Percentiles rank a stretch among this genome's conserved stretches.
phyloP scores from a whole-genome alignment of 2,329 filamentous ascomycete species.

The Neofusicoccum kwambonambiense region DNA sequence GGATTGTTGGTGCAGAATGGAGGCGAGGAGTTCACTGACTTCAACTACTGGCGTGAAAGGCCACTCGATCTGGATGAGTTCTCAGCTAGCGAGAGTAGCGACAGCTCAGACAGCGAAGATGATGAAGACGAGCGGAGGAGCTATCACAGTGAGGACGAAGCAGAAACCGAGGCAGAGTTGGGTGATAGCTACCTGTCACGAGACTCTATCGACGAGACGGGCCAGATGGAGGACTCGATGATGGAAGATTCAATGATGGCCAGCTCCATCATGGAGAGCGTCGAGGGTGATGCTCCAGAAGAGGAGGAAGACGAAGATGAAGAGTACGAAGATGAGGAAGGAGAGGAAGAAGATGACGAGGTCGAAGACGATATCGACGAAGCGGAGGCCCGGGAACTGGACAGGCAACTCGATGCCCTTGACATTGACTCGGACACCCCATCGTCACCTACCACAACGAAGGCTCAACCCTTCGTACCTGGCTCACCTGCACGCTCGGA shows the following conservation, averaged over 20 bases:
- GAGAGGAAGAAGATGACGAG: slow-evolving; percentile 20
- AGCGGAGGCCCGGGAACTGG: slow-evolving; percentile 13
- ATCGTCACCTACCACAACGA: not conserved
- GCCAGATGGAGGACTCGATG: slow-evolving; percentile 46
- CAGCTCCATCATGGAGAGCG: slow-evolving; percentile 28
- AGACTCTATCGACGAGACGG: slow-evolving; percentile 48
- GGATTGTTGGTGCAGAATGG: slow-evolving; percentile 83
- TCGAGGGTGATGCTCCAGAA: slow-evolving; percentile 39
- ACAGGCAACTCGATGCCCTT: slow-evolving; percentile 16
- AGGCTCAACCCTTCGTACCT: slow-evolving; percentile 1
- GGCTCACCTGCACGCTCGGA: not conserved
- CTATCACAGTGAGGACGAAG: slow-evolving; percentile 53
- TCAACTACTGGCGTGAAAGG: slow-evolving; percentile 89
- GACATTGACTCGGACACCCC: slow-evolving; percentile 15
- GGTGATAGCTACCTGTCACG: slow-evolving; percentile 58
- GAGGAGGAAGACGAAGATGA: slow-evolving; percentile 26
- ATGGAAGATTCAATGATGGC: slow-evolving; percentile 34
- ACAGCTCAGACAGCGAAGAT: slow-evolving; percentile 45
- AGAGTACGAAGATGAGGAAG: slow-evolving; percentile 27
- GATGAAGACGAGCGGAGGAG: slow-evolving; percentile 47
- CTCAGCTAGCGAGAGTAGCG: slow-evolving; percentile 68
- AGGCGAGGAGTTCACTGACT: slow-evolving; percentile 94
- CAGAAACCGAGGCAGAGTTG: slow-evolving; percentile 48
- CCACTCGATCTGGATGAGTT: slow-evolving; percentile 87
- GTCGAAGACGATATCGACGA: slow-evolving; percentile 11